Evolutionary conservation across 176 grass and related monocot genomes (phyloP).

Genomic region (bread wheat (Triticum aestivum)): IWGSC_CS_RefSeq_v2.1 NC_057796.1:452176557-452177056

Average conservation of each 20-base stretch:
- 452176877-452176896: neutral
- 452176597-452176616: too few species aligned
- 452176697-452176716: constrained; percentile 23
- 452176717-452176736: neutral
- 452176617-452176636: neutral
- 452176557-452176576: neutral
- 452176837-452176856: neutral
- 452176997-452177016: too few species aligned
- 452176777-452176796: neutral
- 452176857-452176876: too few species aligned
- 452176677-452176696: neutral
- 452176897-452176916: neutral
- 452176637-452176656: neutral
- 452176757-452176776: neutral
- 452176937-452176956: too few species aligned
- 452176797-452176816: constrained; percentile 1
- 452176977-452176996: too few species aligned
- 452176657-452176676: neutral
- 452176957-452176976: too few species aligned
- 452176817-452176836: neutral
- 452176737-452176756: neutral
- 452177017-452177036: too few species aligned
- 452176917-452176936: too few species aligned
- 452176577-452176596: neutral
- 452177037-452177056: neutral